phyloP scores from a whole-genome alignment of 1,139 yeast genomes.

The Candida neerlandica region DNA sequence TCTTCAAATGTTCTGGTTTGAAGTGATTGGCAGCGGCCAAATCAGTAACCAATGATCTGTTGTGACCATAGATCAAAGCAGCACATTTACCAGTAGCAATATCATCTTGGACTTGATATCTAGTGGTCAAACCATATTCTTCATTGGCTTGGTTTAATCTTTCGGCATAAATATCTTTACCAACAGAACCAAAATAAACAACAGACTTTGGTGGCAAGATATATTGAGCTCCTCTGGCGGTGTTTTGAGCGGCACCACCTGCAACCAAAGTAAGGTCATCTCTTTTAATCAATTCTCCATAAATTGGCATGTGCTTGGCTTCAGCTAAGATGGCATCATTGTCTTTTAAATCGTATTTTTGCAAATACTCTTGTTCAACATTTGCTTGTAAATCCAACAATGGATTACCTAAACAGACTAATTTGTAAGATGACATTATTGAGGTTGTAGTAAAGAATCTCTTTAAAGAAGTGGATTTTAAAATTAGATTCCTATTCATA shows the following conservation, averaged over 20 bases:
- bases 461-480: neutral
- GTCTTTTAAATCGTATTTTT: conserved; percentile 81
- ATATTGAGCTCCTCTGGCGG: conserved; percentile 98
- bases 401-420: conserved; percentile 61
- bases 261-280: conserved; percentile 76
- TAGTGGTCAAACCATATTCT: conserved; percentile 84
- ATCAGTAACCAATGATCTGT: conserved; percentile 94
- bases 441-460: neutral
- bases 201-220: conserved; percentile 81
- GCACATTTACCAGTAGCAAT: conserved; percentile 97
- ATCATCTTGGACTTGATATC: conserved; percentile 76
- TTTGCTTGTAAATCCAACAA: conserved; percentile 87
- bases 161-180: conserved; percentile 86
- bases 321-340: conserved; percentile 95
- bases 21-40: conserved; percentile 98
- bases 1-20: conserved; percentile 83
- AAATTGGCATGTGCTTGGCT: conserved; percentile 84
- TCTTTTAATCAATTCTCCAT: conserved; percentile 68
- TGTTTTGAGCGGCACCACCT: conserved; percentile 99
- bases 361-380: conserved; percentile 67
- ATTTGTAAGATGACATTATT: conserved; percentile 39
- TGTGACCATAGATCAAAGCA: conserved; percentile 82
- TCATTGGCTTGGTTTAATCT: conserved; percentile 80
- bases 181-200: conserved; percentile 94
- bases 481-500: neutral